Conservation (phyloP, 208 protist genomes). For the Leishmania tropica region DNA sequence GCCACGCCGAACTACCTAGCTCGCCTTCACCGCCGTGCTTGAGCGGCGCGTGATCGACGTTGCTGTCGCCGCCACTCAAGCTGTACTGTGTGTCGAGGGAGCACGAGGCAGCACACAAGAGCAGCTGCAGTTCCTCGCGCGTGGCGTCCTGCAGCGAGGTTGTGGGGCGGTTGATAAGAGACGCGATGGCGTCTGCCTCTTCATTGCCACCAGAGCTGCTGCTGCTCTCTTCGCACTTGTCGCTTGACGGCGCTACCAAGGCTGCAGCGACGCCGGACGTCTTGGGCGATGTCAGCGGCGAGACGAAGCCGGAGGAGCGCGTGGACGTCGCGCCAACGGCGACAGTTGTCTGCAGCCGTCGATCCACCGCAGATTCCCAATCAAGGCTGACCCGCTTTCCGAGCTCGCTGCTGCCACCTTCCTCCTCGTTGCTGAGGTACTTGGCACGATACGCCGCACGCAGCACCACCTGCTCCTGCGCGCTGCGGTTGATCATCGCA, state of each 20-base stretch:
- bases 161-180: neutral
- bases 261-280: constrained; percentile 2
- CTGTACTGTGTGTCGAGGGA: constrained; percentile 4
- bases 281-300: constrained; percentile 26
- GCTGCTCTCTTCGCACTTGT: neutral
- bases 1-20: neutral
- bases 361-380: neutral
- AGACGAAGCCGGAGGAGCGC: constrained; percentile 20
- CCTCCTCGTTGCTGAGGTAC: constrained; percentile 21
- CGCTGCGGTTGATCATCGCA: constrained; percentile 39
- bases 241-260: neutral
- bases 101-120: constrained; percentile 28
- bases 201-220: neutral
- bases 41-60: too few relatives aligned
- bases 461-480: constrained; percentile 45
- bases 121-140: constrained; percentile 30
- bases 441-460: constrained; percentile 41
- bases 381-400: neutral
- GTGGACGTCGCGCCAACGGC: neutral
- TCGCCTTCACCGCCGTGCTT: neutral
- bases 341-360: neutral
- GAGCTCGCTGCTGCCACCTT: neutral
- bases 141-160: constrained; percentile 16
- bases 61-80: neutral
- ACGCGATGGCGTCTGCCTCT: neutral